Base-by-base conservation (phyloP, 352 stramenopile genomes). In the Phytopythium sindhum region DNA sequence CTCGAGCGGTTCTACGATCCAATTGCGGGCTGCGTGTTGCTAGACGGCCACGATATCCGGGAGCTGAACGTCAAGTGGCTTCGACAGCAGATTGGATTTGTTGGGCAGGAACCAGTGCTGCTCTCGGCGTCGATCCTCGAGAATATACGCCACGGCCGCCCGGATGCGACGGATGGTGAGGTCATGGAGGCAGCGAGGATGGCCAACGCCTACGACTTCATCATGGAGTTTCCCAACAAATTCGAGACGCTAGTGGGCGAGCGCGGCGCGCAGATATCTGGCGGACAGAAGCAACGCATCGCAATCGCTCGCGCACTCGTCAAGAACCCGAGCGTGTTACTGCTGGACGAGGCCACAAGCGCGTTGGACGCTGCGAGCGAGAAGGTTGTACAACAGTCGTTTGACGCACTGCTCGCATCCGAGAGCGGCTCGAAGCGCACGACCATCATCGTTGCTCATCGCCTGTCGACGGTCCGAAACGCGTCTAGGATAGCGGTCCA, bases 401-500 rank as follows among this genome's bases (percentile, higher is more conserved):
- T 97, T 4, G 87, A 97, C 64, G 33, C 19, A 15, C 58, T 91
- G 37, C 29, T 88, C 31, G 63, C 67, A 2, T 28, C 47, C 2
- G 47, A 54, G 15, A 54, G n/a, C 14, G 53, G 60, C 7, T 68
- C 66, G 21, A 69, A 84, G 19, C 81, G 81, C 17, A 98, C 94
- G 12, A 97, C 88, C 15, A 80, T 99, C 50, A 92, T 98, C 44
- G 93, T 98, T 60, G 96, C 96, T 0, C 96, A 99, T 72, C 84
- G 95, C 11, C 67, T 99, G 23, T 96, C 84, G 52, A 99, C 94
- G 8, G 91, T 99, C 60, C 88, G 94, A 60, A 86, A 97, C 72
- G 96, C 93, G 47, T 86, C 98, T 66, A 78, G 88, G 39, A 99
- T 99, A 59, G 87, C 96, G 28, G 96, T 99, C 15, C 79, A 99